Evolutionary conservation across 768 basidiomycete species (phyloP).

Genomic region (Boletus vermiculosoides): DNA sequence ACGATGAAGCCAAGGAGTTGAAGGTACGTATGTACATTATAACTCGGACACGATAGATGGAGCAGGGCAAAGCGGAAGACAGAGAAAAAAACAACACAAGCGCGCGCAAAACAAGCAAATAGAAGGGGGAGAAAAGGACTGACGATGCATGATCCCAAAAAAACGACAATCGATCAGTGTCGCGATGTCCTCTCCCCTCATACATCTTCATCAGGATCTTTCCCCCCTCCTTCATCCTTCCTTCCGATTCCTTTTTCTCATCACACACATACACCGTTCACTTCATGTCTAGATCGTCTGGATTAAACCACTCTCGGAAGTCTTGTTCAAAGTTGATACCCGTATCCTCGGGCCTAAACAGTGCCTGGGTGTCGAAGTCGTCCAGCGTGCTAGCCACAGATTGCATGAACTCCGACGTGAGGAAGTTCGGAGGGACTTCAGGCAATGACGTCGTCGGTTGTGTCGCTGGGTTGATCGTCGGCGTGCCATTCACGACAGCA

Average conservation of each 20-base stretch:
- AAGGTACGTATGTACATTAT: slow-evolving; percentile 20
- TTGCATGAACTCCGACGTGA: slow-evolving; percentile 45
- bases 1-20: slow-evolving; percentile 1
- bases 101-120: slow-evolving; percentile 5
- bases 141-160: slow-evolving; percentile 13
- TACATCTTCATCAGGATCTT: slow-evolving; percentile 6
- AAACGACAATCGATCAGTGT: slow-evolving; percentile 4
- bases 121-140: neutral
- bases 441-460: slow-evolving; percentile 26
- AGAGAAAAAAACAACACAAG: slow-evolving; percentile 1
- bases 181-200: slow-evolving; percentile 1
- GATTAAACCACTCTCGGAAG: slow-evolving; percentile 76
- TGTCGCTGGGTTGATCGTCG: slow-evolving; percentile 28
- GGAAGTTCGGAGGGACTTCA: slow-evolving; percentile 25
- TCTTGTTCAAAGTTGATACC: slow-evolving; percentile 66
- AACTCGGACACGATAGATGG: slow-evolving; percentile 13
- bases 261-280: neutral
- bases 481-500: slow-evolving; percentile 33
- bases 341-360: slow-evolving; percentile 48
- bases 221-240: neutral
- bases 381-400: slow-evolving; percentile 42
- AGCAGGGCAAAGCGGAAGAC: slow-evolving; percentile 6
- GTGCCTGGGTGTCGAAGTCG: slow-evolving; percentile 32
- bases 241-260: slow-evolving; percentile 1
- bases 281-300: slow-evolving; percentile 40